Conservation (phyloP, 1,284 basidiomycete species). For the Ceratobasidium sp. region DNA sequence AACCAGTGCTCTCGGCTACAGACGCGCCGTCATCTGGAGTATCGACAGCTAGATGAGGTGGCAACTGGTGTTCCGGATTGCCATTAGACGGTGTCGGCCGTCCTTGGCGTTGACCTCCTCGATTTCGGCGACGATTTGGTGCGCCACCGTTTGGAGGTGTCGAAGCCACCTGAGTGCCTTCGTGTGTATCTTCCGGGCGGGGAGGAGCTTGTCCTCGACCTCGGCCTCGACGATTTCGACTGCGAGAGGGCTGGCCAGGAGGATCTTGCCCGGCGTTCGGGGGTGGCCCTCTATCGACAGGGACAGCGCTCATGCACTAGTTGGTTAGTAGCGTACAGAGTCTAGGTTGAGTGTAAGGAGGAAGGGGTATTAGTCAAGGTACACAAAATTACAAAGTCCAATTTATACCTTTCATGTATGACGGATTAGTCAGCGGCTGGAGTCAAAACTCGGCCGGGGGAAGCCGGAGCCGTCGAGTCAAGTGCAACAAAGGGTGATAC, state of each 20-base stretch:
- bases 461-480: conserved; percentile 14
- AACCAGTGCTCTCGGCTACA: conserved; percentile 35
- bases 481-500: not conserved
- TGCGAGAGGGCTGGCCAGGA: conserved; percentile 7
- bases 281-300: conserved; percentile 34
- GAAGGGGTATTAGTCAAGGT: conserved; percentile 4
- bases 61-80: conserved; percentile 29
- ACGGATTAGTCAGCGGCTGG: conserved; percentile 16
- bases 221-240: conserved; percentile 34
- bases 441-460: not conserved
- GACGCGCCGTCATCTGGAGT: conserved; percentile 29
- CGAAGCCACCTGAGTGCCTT: not conserved
- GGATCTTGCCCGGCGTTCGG: conserved; percentile 34
- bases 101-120: conserved; percentile 22
- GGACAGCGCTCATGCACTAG: conserved; percentile 42
- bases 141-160: conserved; percentile 1
- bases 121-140: conserved; percentile 18
- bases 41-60: conserved; percentile 25
- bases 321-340: not conserved
- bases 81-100: conserved; percentile 17
- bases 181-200: conserved; percentile 29
- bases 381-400: not conserved
- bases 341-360: not conserved
- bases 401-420: conserved; percentile 32
- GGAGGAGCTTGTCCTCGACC: conserved; percentile 42